phyloP scores from a whole-genome alignment of 2,329 filamentous ascomycete genomes.

The Cyphellophora attinorum region DNA sequence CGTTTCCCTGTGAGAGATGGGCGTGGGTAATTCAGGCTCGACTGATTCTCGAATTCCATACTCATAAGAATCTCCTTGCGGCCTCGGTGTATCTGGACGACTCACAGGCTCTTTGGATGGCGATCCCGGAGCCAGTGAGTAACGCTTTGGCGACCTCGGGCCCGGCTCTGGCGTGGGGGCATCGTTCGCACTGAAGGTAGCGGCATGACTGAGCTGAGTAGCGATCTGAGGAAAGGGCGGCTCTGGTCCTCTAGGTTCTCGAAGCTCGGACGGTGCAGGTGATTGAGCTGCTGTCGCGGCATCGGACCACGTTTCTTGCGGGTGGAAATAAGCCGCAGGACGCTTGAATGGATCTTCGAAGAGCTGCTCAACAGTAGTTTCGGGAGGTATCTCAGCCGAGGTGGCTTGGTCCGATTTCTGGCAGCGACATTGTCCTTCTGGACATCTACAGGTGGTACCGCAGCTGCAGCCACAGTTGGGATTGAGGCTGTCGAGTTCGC shows the following conservation, averaged over 20 bases:
- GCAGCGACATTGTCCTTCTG: neutral
- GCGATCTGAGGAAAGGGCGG: neutral
- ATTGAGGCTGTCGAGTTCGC: neutral
- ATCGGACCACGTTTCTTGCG: neutral
- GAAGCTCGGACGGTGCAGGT: neutral
- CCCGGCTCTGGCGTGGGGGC: neutral
- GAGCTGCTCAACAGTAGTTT: neutral
- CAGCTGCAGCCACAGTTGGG: neutral
- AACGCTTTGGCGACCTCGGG: neutral
- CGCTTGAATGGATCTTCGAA: neutral
- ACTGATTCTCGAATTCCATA: slow-evolving; percentile 11
- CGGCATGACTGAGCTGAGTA: neutral
- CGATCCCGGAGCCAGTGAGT: too few relatives aligned
- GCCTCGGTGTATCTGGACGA: neutral
- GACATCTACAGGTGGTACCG: neutral
- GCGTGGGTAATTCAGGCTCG: slow-evolving; percentile 8
- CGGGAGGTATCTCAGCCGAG: neutral
- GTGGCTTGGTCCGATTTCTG: neutral
- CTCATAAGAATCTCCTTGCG: neutral
- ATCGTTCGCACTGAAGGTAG: neutral
- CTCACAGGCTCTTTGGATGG: too few relatives aligned
- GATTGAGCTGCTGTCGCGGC: neutral
- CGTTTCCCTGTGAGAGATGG: slow-evolving; percentile 8
- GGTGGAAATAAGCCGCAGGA: neutral
- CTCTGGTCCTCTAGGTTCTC: neutral